phyloP scores from a whole-genome alignment of 192 early-diverging fungal genomes.

The Diversispora epigaea region DNA sequence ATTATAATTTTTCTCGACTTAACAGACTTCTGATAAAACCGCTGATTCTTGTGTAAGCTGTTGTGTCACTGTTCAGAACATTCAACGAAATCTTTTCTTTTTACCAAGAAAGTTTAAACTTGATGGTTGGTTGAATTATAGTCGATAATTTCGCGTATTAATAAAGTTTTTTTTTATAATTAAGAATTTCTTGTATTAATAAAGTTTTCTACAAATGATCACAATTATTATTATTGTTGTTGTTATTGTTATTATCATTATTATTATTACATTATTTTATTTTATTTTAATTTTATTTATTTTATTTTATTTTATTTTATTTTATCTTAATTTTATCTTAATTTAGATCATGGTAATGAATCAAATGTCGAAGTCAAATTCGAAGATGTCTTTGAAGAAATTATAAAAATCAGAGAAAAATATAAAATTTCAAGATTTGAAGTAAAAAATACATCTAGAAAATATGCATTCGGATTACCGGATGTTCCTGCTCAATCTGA shows the following conservation, averaged over 20 bases:
- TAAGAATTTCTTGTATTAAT: not conserved
- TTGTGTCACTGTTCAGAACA: constrained; percentile 73
- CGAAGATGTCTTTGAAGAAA: constrained; percentile 72
- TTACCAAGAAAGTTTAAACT: constrained; percentile 68
- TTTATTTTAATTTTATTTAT: not conserved
- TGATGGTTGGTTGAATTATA: constrained; percentile 43
- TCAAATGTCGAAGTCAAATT: constrained; percentile 62
- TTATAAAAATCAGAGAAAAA: constrained; percentile 58
- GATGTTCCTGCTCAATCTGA: constrained; percentile 75
- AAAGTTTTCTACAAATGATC: too few species aligned
- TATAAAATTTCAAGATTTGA: constrained; percentile 58
- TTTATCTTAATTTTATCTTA: not conserved
- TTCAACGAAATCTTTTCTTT: constrained; percentile 88
- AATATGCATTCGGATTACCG: constrained; percentile 90
- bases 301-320: not conserved
- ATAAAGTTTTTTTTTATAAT: too few species aligned
- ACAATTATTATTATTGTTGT: too few species aligned
- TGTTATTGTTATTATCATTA: too few species aligned
- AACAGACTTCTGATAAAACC: constrained; percentile 53
- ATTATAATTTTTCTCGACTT: not conserved
- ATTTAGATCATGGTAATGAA: constrained; percentile 45
- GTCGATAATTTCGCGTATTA: too few species aligned
- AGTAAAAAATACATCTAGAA: constrained; percentile 66
- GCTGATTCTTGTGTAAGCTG: constrained; percentile 71
- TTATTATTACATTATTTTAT: not conserved